These are phyloP conservation scores for Rhynchospora pubera DNA, from an alignment of 176 grass and related monocot species.

Conservation along the genomic window DNA sequence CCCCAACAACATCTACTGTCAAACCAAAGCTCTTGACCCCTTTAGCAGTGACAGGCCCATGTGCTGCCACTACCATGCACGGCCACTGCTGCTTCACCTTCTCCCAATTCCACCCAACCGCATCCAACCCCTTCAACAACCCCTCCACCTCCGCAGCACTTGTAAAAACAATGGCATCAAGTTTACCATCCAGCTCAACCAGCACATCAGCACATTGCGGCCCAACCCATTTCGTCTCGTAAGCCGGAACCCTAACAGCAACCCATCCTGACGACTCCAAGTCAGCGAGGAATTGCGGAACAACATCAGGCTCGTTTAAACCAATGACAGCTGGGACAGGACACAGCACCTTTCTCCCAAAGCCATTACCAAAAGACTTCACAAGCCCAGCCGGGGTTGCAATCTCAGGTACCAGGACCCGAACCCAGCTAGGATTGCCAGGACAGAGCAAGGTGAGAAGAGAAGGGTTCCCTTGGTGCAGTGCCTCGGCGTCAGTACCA, in stretches of 20 bases:
- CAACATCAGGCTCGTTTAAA: conserved; percentile 53
- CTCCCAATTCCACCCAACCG: conserved; percentile 54
- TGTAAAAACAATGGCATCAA: conserved; percentile 80
- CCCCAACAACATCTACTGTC: conserved; percentile 51
- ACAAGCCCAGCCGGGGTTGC: conserved; percentile 47
- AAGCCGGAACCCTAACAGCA: conserved; percentile 43
- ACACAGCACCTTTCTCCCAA: conserved; percentile 49
- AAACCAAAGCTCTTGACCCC: conserved; percentile 56
- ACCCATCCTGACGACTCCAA: conserved; percentile 52
- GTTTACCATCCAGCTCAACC: conserved; percentile 20
- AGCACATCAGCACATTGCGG: conserved; percentile 36
- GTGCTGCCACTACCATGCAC: conserved; percentile 51
- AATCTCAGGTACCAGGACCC: conserved; percentile 45
- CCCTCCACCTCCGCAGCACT: conserved; percentile 79
- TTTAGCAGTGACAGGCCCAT: conserved; percentile 66
- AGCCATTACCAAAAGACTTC: conserved; percentile 46
- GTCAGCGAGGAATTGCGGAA: conserved; percentile 43
- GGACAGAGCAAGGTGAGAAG: conserved; percentile 44
- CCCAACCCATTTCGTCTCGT: conserved; percentile 59
- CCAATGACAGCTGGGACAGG: conserved; percentile 54
- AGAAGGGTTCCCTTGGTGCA: conserved; percentile 27
- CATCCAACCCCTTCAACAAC: conserved; percentile 65
- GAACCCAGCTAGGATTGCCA: conserved; percentile 14
- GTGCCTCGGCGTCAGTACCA: conserved; percentile 56
- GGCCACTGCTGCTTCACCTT: conserved; percentile 48